These are phyloP conservation scores for Calonectria fujianensis DNA, from an alignment of 2,329 filamentous ascomycete species.

Conservation along the genomic window DNA sequence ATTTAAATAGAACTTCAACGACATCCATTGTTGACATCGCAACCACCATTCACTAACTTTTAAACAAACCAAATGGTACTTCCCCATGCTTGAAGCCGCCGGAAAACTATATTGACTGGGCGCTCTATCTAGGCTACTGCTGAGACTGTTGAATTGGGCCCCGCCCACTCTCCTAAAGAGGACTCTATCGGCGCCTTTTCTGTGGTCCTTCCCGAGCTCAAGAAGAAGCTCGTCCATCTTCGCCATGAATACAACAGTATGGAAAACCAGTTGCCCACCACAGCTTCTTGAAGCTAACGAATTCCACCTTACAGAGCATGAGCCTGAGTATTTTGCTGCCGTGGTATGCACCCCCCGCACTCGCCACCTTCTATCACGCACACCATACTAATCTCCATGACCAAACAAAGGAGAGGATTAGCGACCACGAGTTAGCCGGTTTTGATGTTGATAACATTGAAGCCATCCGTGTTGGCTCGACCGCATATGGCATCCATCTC, in stretches of 20 bases:
- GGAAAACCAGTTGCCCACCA: conserved; percentile 25
- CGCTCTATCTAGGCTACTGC: conserved; percentile 65
- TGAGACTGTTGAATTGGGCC: conserved; percentile 71
- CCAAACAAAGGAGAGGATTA: conserved; percentile 40
- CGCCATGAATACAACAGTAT: conserved; percentile 68
- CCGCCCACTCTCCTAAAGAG: conserved; percentile 68
- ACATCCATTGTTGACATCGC: background rate
- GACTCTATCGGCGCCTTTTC: conserved; percentile 71
- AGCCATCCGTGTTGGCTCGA: conserved; percentile 93
- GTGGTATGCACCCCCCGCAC: conserved; percentile 57
- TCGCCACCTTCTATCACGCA: background rate
- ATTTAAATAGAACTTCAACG: conserved; percentile 25
- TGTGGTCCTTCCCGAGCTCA: conserved; percentile 70
- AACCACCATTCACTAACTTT: background rate
- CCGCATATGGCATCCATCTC: conserved; percentile 85
- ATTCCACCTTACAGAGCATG: conserved; percentile 66
- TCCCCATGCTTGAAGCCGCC: background rate
- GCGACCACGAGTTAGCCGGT: conserved; percentile 92
- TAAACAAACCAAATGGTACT: conserved; percentile 46
- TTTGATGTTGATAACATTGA: conserved; percentile 87
- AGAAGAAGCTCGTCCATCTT: conserved; percentile 69
- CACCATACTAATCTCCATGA: conserved; percentile 6
- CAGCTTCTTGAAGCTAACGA: conserved; percentile 26
- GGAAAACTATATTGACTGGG: conserved; percentile 24
- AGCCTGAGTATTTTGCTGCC: conserved; percentile 73